These are phyloP conservation scores for Lophiostoma macrostomum DNA, from an alignment of 495 filamentous ascomycete genomes.

Conservation along the genomic window DNA sequence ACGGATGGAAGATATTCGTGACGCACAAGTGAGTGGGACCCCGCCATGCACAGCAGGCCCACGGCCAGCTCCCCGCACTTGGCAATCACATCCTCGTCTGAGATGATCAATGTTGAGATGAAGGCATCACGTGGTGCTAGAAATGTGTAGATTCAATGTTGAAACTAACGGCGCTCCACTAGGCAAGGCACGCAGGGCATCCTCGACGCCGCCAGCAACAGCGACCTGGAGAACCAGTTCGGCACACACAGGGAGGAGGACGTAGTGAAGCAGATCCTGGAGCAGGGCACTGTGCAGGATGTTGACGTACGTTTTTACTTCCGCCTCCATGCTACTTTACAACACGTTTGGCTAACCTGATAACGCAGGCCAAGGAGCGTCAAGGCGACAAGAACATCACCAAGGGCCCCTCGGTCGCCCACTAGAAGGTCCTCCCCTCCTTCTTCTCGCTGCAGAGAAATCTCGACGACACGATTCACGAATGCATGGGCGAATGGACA, in stretches of 20 bases:
- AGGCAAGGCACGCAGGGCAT: conserved; percentile 87
- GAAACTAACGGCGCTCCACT: too few species aligned
- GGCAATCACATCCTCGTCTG: too few species aligned
- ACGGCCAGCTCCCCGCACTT: too few species aligned
- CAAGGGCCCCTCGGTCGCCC: conserved; percentile 44
- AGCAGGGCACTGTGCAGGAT: conserved; percentile 55
- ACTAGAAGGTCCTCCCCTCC: conserved; percentile 30
- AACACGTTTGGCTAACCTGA: background rate
- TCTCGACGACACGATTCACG: background rate
- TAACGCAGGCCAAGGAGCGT: conserved; percentile 40
- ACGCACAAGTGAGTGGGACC: conserved; percentile 78
- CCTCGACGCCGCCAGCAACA: conserved; percentile 70
- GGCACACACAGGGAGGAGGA: conserved; percentile 75
- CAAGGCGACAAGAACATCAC: conserved; percentile 48
- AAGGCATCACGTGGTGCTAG: too few species aligned
- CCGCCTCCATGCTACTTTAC: background rate
- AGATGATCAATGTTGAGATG: too few species aligned
- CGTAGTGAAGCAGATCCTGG: conserved; percentile 73
- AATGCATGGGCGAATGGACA: background rate
- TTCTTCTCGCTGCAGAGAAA: background rate
- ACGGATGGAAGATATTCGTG: conserved; percentile 83
- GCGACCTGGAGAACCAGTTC: conserved; percentile 78
- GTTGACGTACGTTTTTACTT: conserved; percentile 31
- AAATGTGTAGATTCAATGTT: too few species aligned
- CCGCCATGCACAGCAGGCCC: background rate